phyloP scores from a whole-genome alignment of 352 stramenopile species.

The Pelagophyceae sp. region DNA sequence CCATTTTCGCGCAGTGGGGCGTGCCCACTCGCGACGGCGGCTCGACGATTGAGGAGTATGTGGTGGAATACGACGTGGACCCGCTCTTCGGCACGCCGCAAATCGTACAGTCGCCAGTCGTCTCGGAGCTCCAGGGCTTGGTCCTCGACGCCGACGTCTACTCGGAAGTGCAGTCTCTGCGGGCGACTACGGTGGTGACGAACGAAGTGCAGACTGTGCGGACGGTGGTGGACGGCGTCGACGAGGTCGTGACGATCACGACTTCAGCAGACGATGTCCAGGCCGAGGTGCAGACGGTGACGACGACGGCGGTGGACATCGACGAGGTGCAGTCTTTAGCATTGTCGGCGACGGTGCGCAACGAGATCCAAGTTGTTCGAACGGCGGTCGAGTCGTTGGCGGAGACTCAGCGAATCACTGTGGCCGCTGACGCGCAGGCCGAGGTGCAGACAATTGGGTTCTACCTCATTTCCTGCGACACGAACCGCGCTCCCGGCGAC shows the following conservation, averaged over 20 bases:
- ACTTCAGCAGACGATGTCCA: conserved; percentile 62
- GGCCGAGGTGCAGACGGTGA: conserved; percentile 82
- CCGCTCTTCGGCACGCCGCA: conserved; percentile 61
- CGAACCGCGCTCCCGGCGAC: conserved; percentile 31
- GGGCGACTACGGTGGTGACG: conserved; percentile 78
- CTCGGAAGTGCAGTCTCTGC: conserved; percentile 82
- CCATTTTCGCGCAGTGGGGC: conserved; percentile 65
- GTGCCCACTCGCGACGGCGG: conserved; percentile 81
- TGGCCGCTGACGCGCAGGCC: conserved; percentile 53
- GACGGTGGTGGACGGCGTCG: conserved; percentile 63
- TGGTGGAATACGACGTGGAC: conserved; percentile 77
- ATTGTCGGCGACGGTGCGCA: conserved; percentile 66
- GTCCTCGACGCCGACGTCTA: conserved; percentile 62
- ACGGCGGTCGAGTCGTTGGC: conserved; percentile 57
- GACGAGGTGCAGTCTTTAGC: conserved; percentile 77
- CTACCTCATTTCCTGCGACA: conserved; percentile 55
- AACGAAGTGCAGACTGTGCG: conserved; percentile 91
- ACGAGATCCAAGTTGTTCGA: conserved; percentile 79
- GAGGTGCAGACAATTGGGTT: conserved; percentile 74
- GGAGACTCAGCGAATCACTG: conserved; percentile 72
- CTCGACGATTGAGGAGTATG: conserved; percentile 70
- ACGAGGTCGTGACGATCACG: conserved; percentile 79
- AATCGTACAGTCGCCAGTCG: conserved; percentile 61
- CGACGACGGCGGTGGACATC: conserved; percentile 73
- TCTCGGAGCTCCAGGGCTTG: conserved; percentile 78